phyloP scores from a whole-genome alignment of 768 basidiomycete species.

The Kwoniella bestiolae region DNA sequence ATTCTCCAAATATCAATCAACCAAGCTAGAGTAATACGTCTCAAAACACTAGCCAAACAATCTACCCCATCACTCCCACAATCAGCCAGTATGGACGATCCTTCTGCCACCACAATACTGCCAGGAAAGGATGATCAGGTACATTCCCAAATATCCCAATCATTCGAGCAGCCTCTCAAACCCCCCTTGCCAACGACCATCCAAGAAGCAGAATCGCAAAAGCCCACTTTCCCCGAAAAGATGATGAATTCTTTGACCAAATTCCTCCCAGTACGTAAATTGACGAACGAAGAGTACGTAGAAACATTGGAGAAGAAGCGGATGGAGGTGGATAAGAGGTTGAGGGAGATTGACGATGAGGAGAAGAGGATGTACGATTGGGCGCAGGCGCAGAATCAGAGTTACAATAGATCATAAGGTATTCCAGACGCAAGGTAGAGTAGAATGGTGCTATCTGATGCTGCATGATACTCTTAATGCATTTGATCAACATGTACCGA shows the following conservation, averaged over 20 bases:
- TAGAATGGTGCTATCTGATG: background rate
- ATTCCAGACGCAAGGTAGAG: too few relatives aligned
- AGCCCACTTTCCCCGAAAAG: slow-evolving; percentile 38
- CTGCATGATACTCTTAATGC: background rate
- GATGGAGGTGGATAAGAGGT: slow-evolving; percentile 62
- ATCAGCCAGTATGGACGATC: too few relatives aligned
- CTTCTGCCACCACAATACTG: too few relatives aligned
- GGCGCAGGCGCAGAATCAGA: slow-evolving; percentile 15
- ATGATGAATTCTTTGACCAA: slow-evolving; percentile 51
- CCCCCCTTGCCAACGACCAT: background rate
- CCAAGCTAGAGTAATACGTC: slow-evolving; percentile 66
- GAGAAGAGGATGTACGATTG: slow-evolving; percentile 39
- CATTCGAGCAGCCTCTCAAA: slow-evolving; percentile 6
- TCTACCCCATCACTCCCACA: background rate
- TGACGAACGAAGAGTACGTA: slow-evolving; percentile 77
- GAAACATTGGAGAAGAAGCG: slow-evolving; percentile 66
- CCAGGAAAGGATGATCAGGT: background rate
- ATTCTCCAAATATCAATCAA: slow-evolving; percentile 73
- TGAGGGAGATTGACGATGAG: slow-evolving; percentile 42
- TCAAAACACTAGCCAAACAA: slow-evolving; percentile 62
- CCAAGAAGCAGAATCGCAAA: background rate
- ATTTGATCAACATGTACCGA: background rate
- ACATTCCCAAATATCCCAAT: slow-evolving; percentile 1
- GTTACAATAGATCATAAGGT: background rate
- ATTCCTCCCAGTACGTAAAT: slow-evolving; percentile 63